Conservation (phyloP, 225 moss, liverwort and hornwort genomes). For the Polytrichum formosum region DNA sequence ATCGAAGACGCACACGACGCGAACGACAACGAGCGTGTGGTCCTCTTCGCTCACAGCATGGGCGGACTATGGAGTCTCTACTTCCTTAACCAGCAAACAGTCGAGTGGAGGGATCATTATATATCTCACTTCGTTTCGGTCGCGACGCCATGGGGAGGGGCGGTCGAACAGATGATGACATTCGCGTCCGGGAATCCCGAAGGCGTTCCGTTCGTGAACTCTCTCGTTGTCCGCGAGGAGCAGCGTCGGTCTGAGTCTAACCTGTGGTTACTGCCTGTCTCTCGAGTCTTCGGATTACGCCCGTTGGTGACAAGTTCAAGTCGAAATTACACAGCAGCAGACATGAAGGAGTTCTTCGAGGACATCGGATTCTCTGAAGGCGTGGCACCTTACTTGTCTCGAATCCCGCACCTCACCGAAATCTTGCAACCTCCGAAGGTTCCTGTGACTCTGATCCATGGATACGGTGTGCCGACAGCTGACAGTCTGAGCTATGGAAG, state of each 20-base stretch:
- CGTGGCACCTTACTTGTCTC: slow-evolving; percentile 56
- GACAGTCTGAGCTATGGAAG: slow-evolving; percentile 57
- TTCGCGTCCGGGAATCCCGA: slow-evolving; percentile 86
- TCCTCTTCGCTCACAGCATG: slow-evolving; percentile 75
- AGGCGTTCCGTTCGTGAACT: slow-evolving; percentile 66
- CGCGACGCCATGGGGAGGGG: slow-evolving; percentile 78
- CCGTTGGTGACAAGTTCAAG: slow-evolving; percentile 60
- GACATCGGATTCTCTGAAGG: slow-evolving; percentile 82
- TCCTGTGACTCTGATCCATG: slow-evolving; percentile 62
- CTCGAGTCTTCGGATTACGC: slow-evolving; percentile 50
- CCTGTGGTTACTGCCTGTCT: slow-evolving; percentile 72
- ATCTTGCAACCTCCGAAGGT: slow-evolving; percentile 62
- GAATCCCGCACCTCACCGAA: slow-evolving; percentile 67
- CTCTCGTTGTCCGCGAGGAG: slow-evolving; percentile 64
- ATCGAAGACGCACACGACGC: slow-evolving; percentile 57
- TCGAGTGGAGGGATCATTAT: slow-evolving; percentile 54
- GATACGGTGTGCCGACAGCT: slow-evolving; percentile 57
- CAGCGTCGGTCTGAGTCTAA: slow-evolving; percentile 90
- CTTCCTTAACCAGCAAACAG: slow-evolving; percentile 74
- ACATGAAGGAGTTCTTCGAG: slow-evolving; percentile 63
- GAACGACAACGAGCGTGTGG: slow-evolving; percentile 59
- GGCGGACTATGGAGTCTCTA: slow-evolving; percentile 83
- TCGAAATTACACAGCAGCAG: slow-evolving; percentile 58
- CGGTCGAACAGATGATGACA: slow-evolving; percentile 81
- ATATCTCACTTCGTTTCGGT: slow-evolving; percentile 73